phyloP scores from a whole-genome alignment of 2,329 filamentous ascomycete genomes.

The Fusarium albidum region DNA sequence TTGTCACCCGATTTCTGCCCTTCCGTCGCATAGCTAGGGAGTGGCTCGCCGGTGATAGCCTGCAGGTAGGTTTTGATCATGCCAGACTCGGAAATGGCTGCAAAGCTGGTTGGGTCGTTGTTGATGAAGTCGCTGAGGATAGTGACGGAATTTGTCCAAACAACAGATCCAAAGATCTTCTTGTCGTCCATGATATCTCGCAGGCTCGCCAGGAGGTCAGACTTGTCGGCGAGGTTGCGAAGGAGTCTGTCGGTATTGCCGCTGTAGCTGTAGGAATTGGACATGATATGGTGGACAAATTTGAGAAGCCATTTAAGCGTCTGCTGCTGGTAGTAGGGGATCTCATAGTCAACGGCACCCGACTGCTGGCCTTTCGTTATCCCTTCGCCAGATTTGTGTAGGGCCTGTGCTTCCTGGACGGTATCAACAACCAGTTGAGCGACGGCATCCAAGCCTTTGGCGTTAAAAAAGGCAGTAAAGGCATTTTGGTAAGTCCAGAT shows the following conservation, averaged over 20 bases:
- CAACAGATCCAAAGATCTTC: constrained; percentile 83
- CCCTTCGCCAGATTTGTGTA: constrained; percentile 73
- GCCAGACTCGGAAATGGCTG: constrained; percentile 92
- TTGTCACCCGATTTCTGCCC: constrained; percentile 42
- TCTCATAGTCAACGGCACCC: constrained; percentile 87
- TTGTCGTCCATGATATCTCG: constrained; percentile 84
- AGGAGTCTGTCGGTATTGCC: constrained; percentile 90
- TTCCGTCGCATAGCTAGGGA: constrained; percentile 46
- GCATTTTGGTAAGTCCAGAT: constrained; percentile 87
- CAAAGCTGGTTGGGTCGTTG: constrained; percentile 97
- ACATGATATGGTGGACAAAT: constrained; percentile 96
- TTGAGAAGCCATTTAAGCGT: constrained; percentile 94
- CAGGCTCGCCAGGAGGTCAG: constrained; percentile 80
- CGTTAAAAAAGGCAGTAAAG: constrained; percentile 82
- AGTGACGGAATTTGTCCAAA: constrained; percentile 94
- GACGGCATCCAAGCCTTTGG: constrained; percentile 87
- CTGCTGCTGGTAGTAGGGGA: constrained; percentile 93
- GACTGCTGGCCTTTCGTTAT: constrained; percentile 76
- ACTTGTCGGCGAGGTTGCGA: constrained; percentile 93
- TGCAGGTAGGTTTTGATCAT: constrained; percentile 87
- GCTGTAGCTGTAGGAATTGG: constrained; percentile 70
- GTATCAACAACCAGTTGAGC: constrained; percentile 86
- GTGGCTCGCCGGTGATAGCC: constrained; percentile 70
- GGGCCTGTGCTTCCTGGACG: constrained; percentile 73
- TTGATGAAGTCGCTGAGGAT: constrained; percentile 97